A percentile compares a stretch with the other conserved stretches of the same genome.
These are phyloP conservation scores for Rhinocladiella similis DNA, from an alignment of 2,329 filamentous ascomycete species.

Conservation along the genomic window DNA sequence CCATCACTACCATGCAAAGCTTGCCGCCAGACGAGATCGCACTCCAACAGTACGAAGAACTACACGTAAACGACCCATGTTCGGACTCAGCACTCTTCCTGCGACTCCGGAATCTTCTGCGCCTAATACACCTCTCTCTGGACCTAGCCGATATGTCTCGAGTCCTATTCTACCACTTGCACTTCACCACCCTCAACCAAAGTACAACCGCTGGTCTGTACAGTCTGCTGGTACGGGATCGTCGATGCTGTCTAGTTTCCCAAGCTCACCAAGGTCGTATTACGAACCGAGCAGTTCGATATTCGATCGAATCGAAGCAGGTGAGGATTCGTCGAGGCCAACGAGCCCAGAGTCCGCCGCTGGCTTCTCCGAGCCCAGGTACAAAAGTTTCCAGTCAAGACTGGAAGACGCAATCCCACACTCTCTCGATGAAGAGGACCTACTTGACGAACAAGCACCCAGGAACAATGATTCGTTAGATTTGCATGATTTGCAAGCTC, in stretches of 20 bases:
- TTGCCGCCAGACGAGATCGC: slow-evolving; percentile 54
- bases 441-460: not conserved
- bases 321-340: slow-evolving; percentile 68
- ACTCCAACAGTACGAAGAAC: slow-evolving; percentile 51
- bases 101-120: slow-evolving; percentile 25
- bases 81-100: slow-evolving; percentile 16
- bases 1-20: slow-evolving; percentile 79
- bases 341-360: slow-evolving; percentile 76
- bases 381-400: slow-evolving; percentile 33
- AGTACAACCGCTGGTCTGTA: slow-evolving; percentile 64
- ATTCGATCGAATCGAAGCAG: slow-evolving; percentile 71
- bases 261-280: slow-evolving; percentile 76
- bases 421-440: slow-evolving; percentile 1
- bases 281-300: slow-evolving; percentile 68
- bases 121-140: slow-evolving; percentile 38
- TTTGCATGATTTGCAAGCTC: not conserved
- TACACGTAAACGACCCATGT: slow-evolving; percentile 30
- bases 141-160: slow-evolving; percentile 27
- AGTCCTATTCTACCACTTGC: slow-evolving; percentile 39
- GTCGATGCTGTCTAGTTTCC: slow-evolving; percentile 68
- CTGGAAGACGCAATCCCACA: not conserved
- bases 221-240: slow-evolving; percentile 63
- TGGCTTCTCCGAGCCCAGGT: slow-evolving; percentile 62
- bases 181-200: slow-evolving; percentile 51
- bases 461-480: not conserved